Conservation (phyloP, 176 grass and related monocot species). For the Carex cristatella region DNA sequence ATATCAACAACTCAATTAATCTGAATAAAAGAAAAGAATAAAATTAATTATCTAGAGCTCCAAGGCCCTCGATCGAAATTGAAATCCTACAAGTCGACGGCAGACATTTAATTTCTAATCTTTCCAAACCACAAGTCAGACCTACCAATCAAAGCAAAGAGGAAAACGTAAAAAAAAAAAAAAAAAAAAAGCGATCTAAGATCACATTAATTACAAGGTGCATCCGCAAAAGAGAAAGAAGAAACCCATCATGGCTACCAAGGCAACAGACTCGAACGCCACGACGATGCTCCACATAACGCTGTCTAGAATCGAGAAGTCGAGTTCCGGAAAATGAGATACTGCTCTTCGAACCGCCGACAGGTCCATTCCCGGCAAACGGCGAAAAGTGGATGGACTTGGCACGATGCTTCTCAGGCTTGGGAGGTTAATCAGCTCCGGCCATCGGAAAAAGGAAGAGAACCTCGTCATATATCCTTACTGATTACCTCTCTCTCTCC, state of each 20-base stretch:
- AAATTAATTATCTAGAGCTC: background rate
- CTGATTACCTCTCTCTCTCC: background rate
- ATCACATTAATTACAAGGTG: conserved; percentile 31
- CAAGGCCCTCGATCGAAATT: background rate
- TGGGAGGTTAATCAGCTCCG: conserved; percentile 39
- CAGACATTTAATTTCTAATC: background rate
- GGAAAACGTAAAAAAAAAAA: background rate
- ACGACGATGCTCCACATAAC: conserved; percentile 62
- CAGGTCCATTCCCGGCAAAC: background rate
- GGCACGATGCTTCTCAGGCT: conserved; percentile 41
- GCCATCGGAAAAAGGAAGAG: conserved; percentile 60
- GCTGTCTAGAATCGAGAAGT: conserved; percentile 37
- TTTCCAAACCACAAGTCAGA: background rate
- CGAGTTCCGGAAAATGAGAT: conserved; percentile 46
- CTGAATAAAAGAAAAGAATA: background rate
- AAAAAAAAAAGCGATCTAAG: background rate
- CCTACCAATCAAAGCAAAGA: background rate
- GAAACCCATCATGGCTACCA: conserved; percentile 66
- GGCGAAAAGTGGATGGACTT: conserved; percentile 6
- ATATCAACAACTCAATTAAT: background rate
- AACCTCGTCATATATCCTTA: conserved; percentile 32
- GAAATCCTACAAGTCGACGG: background rate
- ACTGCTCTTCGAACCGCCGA: conserved; percentile 4
- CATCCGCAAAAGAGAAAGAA: conserved; percentile 91
- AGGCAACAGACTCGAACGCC: conserved; percentile 65